These are phyloP conservation scores for Kwoniella sp. DNA, from an alignment of 768 basidiomycete genomes.

Conservation along the genomic window DNA sequence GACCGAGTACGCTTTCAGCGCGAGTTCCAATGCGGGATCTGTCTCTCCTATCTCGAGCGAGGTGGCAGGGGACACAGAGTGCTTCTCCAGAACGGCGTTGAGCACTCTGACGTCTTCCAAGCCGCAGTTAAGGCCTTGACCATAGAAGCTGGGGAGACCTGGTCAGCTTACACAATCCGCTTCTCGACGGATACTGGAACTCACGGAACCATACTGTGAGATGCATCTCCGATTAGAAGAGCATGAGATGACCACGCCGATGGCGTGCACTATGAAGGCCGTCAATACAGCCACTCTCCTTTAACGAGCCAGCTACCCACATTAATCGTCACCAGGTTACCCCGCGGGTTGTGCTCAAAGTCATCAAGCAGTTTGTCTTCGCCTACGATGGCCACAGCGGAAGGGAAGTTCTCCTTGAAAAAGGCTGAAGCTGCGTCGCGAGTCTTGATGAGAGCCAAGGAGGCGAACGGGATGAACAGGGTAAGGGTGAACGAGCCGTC, in stretches of 20 bases:
- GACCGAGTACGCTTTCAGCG: slow-evolving; percentile 72
- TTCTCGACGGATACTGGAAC: slow-evolving; percentile 43
- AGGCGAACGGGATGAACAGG: slow-evolving; percentile 77
- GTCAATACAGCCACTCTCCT: neutral
- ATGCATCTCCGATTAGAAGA: slow-evolving; percentile 86
- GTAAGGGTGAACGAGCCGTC: slow-evolving; percentile 97
- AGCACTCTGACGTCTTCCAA: slow-evolving; percentile 94
- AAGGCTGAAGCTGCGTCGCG: slow-evolving; percentile 60
- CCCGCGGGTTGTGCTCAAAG: slow-evolving; percentile 78
- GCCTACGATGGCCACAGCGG: slow-evolving; percentile 80
- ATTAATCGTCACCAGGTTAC: slow-evolving; percentile 86
- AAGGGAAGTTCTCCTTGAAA: slow-evolving; percentile 80
- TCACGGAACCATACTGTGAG: slow-evolving; percentile 92
- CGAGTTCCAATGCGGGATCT: slow-evolving; percentile 54
- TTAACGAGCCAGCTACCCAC: slow-evolving; percentile 54
- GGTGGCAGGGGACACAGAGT: slow-evolving; percentile 59
- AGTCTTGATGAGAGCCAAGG: slow-evolving; percentile 61
- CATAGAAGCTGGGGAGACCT: slow-evolving; percentile 36
- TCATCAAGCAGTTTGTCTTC: slow-evolving; percentile 69
- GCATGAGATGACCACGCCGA: slow-evolving; percentile 33
- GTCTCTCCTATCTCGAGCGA: slow-evolving; percentile 42
- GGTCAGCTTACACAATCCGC: slow-evolving; percentile 57
- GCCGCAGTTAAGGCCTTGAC: slow-evolving; percentile 96
- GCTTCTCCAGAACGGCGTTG: slow-evolving; percentile 65
- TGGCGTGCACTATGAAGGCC: slow-evolving; percentile 23